These are phyloP conservation scores for Pogostemon cablin DNA, from an alignment of 257 asterid genomes.

Conservation along the genomic window DNA sequence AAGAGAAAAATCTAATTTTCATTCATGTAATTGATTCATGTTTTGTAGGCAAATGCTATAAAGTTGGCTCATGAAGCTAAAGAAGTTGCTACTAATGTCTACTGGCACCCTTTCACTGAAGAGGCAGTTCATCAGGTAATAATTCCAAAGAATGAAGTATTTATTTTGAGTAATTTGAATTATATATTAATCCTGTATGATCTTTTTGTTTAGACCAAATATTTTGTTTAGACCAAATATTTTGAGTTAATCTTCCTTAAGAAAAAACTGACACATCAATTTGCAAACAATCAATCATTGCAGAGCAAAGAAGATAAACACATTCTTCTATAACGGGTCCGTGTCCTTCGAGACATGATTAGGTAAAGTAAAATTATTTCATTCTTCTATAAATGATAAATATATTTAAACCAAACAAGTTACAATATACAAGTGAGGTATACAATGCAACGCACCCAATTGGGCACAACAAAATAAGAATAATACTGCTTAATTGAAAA, in stretches of 20 bases:
- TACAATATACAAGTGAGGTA: too few species aligned
- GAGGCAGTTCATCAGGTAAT: conserved; percentile 86
- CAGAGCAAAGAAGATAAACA: too few species aligned
- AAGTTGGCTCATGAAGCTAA: conserved; percentile 66
- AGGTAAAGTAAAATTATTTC: conserved; percentile 46
- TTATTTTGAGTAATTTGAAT: background rate
- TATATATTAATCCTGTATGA: background rate
- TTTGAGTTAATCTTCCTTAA: background rate
- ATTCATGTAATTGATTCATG: conserved; percentile 10
- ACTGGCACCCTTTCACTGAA: conserved; percentile 98
- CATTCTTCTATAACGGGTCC: conserved; percentile 62
- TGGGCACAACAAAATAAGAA: too few species aligned
- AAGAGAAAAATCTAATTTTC: too few species aligned
- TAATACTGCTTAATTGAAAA: too few species aligned
- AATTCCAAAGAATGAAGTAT: conserved; percentile 22
- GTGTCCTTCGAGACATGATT: conserved; percentile 78
- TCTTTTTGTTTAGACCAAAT: background rate
- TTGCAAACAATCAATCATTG: too few species aligned
- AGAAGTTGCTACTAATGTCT: conserved; percentile 69
- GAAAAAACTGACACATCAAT: too few species aligned
- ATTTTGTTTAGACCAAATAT: background rate
- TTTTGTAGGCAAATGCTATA: conserved; percentile 74
- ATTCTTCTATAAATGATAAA: background rate
- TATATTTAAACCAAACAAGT: too few species aligned
- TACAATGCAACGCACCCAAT: too few species aligned